phyloP scores from a whole-genome alignment of 441 rosid species.

The Brassica balearica region DNA sequence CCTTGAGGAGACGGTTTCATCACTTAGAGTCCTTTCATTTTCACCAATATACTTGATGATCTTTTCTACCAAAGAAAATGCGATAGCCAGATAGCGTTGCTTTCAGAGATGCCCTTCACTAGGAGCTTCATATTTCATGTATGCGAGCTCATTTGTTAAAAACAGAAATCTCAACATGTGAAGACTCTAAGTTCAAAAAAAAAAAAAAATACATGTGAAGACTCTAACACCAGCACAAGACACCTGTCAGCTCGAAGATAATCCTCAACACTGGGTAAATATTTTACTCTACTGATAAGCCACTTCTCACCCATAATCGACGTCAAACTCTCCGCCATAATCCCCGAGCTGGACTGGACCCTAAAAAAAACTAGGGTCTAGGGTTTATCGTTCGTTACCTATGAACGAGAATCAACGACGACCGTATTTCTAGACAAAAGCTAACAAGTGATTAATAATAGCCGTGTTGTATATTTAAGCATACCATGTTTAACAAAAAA shows the following conservation, averaged over 20 bases:
- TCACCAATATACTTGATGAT: constrained; percentile 67
- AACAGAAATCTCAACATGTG: constrained; percentile 91
- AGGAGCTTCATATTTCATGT: constrained; percentile 85
- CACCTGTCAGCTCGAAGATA: constrained; percentile 77
- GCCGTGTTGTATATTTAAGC: background rate
- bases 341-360: no score
- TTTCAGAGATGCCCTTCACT: constrained; percentile 59
- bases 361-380: no score
- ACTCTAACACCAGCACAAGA: constrained; percentile 83
- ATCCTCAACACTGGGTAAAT: constrained; percentile 56
- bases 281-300: constrained; percentile 65
- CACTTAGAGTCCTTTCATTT: constrained; percentile 58
- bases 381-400: no score
- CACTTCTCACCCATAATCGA: constrained; percentile 73
- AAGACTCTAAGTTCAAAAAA: no score
- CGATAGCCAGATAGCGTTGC: constrained; percentile 67
- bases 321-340: constrained; percentile 53
- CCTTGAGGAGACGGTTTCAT: constrained; percentile 57
- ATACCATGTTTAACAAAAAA: background rate
- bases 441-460: background rate
- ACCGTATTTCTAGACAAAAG: no score
- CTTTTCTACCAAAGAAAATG: constrained; percentile 85
- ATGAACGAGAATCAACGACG: no score
- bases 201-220: constrained; percentile 20
- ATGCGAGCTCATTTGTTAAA: constrained; percentile 82